Evolutionary conservation across 176 grass and related monocot genomes (phyloP).

Genomic region (Urochloa ruziziensis): DNA sequence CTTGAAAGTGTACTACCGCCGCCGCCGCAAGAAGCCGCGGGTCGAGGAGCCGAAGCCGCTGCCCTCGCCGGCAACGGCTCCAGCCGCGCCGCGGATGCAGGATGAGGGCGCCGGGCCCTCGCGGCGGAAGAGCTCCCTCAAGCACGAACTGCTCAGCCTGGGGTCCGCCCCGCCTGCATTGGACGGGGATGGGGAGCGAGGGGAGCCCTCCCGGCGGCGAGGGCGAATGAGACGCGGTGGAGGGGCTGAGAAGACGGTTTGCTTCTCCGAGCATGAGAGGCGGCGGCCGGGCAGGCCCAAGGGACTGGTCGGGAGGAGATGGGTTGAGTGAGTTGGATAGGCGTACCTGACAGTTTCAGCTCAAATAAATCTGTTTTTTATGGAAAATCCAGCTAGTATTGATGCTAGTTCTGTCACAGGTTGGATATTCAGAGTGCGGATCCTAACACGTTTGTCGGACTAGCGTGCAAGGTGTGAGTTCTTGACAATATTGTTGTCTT

Average conservation of each 20-base stretch:
- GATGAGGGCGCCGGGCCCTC: constrained; percentile 1
- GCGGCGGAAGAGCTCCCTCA: constrained; percentile 38
- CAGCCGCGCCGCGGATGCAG: background rate
- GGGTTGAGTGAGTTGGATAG: constrained; percentile 84
- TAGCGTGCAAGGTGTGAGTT: constrained; percentile 77
- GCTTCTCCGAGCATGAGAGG: constrained; percentile 28
- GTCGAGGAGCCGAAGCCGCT: constrained; percentile 12
- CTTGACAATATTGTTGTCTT: background rate
- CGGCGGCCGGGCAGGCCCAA: constrained; percentile 26
- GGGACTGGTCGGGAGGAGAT: constrained; percentile 56
- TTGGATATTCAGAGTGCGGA: constrained; percentile 60
- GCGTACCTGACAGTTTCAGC: background rate
- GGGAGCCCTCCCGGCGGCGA: background rate
- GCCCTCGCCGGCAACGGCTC: constrained; percentile 2
- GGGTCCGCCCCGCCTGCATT: constrained; percentile 35
- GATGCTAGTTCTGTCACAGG: constrained; percentile 42
- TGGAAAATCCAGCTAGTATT: constrained; percentile 2
- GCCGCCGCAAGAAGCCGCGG: constrained; percentile 41
- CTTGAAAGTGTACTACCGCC: constrained; percentile 45
- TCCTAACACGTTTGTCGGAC: constrained; percentile 62
- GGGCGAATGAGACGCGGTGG: constrained; percentile 19
- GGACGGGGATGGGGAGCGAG: constrained; percentile 7
- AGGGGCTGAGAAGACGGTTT: constrained; percentile 14
- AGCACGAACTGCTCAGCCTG: constrained; percentile 50
- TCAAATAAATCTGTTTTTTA: background rate